These are phyloP conservation scores for Wickerhamiella australiensis DNA, from an alignment of 805 yeast species.

Conservation along the genomic window DNA sequence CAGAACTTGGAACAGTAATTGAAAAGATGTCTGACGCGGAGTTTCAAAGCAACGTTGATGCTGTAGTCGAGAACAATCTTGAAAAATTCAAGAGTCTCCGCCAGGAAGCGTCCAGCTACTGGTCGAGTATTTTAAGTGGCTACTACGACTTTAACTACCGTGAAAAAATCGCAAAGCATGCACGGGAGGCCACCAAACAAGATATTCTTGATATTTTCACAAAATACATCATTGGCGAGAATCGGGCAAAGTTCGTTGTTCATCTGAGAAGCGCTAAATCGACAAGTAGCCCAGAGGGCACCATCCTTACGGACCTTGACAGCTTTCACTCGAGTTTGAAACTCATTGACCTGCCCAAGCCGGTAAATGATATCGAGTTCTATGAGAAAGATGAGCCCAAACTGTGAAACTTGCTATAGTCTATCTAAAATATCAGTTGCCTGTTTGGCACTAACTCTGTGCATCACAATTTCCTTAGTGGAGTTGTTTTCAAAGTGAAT, in stretches of 20 bases:
- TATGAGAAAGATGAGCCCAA: constrained; percentile 11
- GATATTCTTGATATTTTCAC: constrained; percentile 49
- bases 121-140: constrained; percentile 60
- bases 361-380: constrained; percentile 1
- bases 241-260: constrained; percentile 39
- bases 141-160: constrained; percentile 61
- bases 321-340: background rate
- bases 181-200: constrained; percentile 41
- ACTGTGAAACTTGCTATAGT: background rate
- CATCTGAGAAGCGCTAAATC: constrained; percentile 44
- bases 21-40: constrained; percentile 47
- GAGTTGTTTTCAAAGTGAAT: constrained; percentile 20
- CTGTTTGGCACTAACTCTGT: constrained; percentile 20
- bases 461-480: constrained; percentile 22
- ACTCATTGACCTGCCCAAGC: background rate
- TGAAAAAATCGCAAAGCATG: constrained; percentile 43
- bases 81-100: constrained; percentile 64
- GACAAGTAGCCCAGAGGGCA: constrained; percentile 23
- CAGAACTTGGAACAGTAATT: constrained; percentile 35
- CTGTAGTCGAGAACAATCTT: constrained; percentile 51
- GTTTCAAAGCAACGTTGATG: constrained; percentile 54
- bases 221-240: constrained; percentile 32
- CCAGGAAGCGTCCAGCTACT: constrained; percentile 60
- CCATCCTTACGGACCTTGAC: background rate
- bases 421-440: constrained; percentile 9